Evolutionary conservation across 1,139 yeast species (phyloP).

Genomic region (Dujonia santamariae): DNA sequence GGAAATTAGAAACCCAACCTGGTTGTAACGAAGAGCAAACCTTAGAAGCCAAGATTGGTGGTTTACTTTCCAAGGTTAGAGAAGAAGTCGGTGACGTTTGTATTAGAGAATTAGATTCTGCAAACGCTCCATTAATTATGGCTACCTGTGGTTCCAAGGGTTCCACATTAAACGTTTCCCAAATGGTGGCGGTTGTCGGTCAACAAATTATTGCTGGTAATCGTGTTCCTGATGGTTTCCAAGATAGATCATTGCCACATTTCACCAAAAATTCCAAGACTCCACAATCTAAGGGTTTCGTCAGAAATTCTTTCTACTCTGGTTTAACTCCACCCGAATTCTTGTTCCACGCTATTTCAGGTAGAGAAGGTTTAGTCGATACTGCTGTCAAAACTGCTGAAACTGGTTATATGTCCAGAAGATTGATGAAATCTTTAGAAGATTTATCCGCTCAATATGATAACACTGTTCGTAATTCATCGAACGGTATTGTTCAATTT

Average conservation of each 20-base stretch:
- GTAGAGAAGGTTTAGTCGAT: constrained; percentile 99
- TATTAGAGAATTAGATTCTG: constrained; percentile 81
- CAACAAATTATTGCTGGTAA: constrained; percentile 98
- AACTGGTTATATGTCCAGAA: constrained; percentile 98
- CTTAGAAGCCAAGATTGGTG: constrained; percentile 95
- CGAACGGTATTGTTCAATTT: constrained; percentile 95
- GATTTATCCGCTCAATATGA: constrained; percentile 94
- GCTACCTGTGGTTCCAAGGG: constrained; percentile 99
- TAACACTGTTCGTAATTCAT: constrained; percentile 89
- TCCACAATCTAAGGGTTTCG: constrained; percentile 98
- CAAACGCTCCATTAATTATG: constrained; percentile 97
- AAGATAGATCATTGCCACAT: constrained; percentile 96
- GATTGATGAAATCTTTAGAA: constrained; percentile 96
- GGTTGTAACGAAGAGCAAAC: constrained; percentile 99
- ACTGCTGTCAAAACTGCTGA: constrained; percentile 99
- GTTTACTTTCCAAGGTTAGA: constrained; percentile 91
- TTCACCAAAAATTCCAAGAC: constrained; percentile 94
- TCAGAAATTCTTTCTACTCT: constrained; percentile 88
- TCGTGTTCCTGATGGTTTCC: constrained; percentile 99
- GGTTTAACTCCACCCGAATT: constrained; percentile 97
- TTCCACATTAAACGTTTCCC: constrained; percentile 95
- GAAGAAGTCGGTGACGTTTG: constrained; percentile 99
- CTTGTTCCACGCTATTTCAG: constrained; percentile 97
- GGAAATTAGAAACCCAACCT: constrained; percentile 95
- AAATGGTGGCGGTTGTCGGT: constrained; percentile 99